Evolutionary conservation across 1,284 basidiomycete species (phyloP).

Genomic region (Pascua sp.): DNA sequence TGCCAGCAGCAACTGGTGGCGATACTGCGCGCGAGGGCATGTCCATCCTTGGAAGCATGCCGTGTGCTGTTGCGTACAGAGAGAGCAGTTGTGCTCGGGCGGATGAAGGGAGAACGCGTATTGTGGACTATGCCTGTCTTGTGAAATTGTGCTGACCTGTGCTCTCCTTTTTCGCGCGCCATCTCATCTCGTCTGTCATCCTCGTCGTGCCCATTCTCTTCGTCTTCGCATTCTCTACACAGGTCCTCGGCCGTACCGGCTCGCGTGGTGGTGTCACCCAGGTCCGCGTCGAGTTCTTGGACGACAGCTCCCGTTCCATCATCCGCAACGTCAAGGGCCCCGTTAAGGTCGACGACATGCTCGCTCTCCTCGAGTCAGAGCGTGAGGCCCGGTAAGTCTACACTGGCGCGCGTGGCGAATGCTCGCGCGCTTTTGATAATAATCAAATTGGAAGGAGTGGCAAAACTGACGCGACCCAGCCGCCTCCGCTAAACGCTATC

Average conservation of each 20-base stretch:
- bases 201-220: neutral
- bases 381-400: conserved; percentile 93
- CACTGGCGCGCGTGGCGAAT: neutral
- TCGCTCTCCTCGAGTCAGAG: conserved; percentile 96
- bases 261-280: conserved; percentile 99
- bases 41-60: too few relatives aligned
- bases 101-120: neutral
- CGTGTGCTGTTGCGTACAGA: too few relatives aligned
- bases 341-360: conserved; percentile 92
- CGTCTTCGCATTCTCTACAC: conserved; percentile 4
- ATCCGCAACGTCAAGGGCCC: conserved; percentile 99
- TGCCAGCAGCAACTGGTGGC: too few relatives aligned
- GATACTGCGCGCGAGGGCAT: too few relatives aligned
- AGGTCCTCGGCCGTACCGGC: conserved; percentile 98
- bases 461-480: conserved; percentile 8
- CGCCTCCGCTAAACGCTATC: conserved; percentile 25
- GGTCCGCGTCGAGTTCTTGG: conserved; percentile 99
- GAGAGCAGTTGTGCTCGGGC: too few relatives aligned
- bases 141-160: conserved; percentile 1
- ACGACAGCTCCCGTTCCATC: conserved; percentile 91
- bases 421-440: too few relatives aligned
- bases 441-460: too few relatives aligned
- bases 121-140: neutral
- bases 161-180: conserved; percentile 1
- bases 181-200: neutral